Evolutionary conservation across 1,284 basidiomycete species (phyloP), one percentile per base, ranked within the genome.

Genomic region (Pseudozyma thailandica): DNA sequence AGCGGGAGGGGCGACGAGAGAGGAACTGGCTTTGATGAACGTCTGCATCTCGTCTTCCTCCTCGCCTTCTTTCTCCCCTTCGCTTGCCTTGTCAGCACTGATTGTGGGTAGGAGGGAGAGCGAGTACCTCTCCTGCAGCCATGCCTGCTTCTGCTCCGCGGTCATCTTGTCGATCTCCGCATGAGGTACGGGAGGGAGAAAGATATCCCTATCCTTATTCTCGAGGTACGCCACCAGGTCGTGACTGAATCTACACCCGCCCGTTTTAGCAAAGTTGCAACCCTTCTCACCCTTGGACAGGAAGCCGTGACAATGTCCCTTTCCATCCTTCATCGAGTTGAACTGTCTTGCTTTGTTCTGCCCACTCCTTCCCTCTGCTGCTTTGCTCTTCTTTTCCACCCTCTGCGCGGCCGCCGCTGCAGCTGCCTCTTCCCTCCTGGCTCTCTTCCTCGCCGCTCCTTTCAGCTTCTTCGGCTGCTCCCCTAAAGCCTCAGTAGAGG

Each of bases 201-300:
- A 86, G 21, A 95, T 86, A 80, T 96, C 94, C 47, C 81, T 84
- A 0, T 90, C 88, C 84, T 96, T 96, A 1, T 86, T 86, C 16
- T 86, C 86, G 31, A 97, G 88, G 83, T 96, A 98, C 3, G 85
- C 86, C 3, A 85, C 75, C 61, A 94, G 85, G 75, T 93, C 90
- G 82, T 98, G 95, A 3, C 88, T 90, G 79, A 88, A 91, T 31
- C 89, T 88, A 79, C 94, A 97, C 5, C 50, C 60, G 1, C 43
- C 49, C 18, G 56, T 61, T 18, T 39, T 41, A 9, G 33, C 48
- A 28, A 72, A 72, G 45, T 54, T 72, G 33, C 70, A 72, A 5
- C 69, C 63, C 0, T 57, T 47, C n/a, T 55, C 52, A 13, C 63
- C 70, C 10, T 41, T 31, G 8, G 52, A 43, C n/a, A 65, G 39